phyloP scores from a whole-genome alignment of 2,329 filamentous ascomycete species.

The Cladosporium sp. region DNA sequence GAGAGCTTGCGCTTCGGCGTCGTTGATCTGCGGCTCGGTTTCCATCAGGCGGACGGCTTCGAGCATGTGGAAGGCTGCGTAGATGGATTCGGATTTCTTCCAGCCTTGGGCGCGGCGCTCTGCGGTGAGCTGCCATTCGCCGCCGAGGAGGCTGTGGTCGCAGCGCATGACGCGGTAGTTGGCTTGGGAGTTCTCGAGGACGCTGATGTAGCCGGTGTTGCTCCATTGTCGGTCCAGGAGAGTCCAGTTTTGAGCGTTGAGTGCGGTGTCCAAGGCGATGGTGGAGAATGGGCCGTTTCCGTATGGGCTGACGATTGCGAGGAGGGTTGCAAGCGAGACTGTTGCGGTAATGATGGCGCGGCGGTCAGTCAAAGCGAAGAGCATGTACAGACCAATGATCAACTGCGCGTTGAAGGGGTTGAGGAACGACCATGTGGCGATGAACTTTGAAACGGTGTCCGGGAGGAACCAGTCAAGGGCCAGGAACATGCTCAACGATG shows the following conservation, averaged over 20 bases:
- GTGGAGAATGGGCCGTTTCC: conserved; percentile 63
- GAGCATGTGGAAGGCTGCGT: conserved; percentile 93
- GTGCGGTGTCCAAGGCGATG: conserved; percentile 62
- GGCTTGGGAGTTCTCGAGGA: conserved; percentile 71
- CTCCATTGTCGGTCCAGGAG: conserved; percentile 83
- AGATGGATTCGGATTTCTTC: conserved; percentile 78
- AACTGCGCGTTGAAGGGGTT: conserved; percentile 74
- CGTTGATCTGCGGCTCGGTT: conserved; percentile 40
- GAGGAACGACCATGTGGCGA: conserved; percentile 39
- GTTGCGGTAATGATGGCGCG: conserved; percentile 59
- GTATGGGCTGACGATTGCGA: conserved; percentile 64
- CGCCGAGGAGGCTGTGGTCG: conserved; percentile 90
- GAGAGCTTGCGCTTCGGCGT: conserved; percentile 58
- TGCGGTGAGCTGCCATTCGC: conserved; percentile 74
- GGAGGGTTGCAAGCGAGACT: conserved; percentile 1
- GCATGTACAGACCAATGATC: conserved; percentile 64
- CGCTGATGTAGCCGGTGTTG: conserved; percentile 86
- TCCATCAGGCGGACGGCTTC: conserved; percentile 85
- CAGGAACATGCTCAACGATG: conserved; percentile 18
- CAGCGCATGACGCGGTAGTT: conserved; percentile 83
- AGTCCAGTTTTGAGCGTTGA: conserved; percentile 67
- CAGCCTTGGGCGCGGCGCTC: conserved; percentile 41
- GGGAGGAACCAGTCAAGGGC: conserved; percentile 21
- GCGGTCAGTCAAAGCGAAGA: conserved; percentile 70
- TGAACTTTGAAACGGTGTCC: not conserved